Conservation (phyloP, 2,329 filamentous ascomycete genomes). For the Aureobasidium sp. region DNA sequence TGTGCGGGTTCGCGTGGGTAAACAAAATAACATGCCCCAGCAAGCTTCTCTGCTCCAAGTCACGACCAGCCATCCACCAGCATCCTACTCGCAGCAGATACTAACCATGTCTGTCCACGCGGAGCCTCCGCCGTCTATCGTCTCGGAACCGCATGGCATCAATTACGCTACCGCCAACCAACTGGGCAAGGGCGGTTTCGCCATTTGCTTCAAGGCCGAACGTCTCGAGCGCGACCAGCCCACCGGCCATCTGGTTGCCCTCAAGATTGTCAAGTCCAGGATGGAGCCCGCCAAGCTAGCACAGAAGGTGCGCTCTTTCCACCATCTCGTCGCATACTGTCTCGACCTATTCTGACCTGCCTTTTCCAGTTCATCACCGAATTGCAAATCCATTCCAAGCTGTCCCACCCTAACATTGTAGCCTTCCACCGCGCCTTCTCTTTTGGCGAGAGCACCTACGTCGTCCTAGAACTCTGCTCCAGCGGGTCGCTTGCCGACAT, state of each 20-base stretch:
- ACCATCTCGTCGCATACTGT: background rate
- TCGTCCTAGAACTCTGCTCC: slow-evolving; percentile 87
- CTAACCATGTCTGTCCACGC: slow-evolving; percentile 39
- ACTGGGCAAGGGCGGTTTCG: slow-evolving; percentile 75
- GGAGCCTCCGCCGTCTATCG: slow-evolving; percentile 48
- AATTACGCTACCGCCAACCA: slow-evolving; percentile 68
- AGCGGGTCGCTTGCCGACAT: slow-evolving; percentile 98
- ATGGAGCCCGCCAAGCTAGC: slow-evolving; percentile 75
- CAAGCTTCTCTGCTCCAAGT: background rate
- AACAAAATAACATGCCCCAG: slow-evolving; percentile 9
- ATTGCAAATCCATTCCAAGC: slow-evolving; percentile 96
- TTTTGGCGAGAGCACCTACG: slow-evolving; percentile 81
- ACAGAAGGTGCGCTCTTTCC: slow-evolving; percentile 57
- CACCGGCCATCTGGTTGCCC: slow-evolving; percentile 60
- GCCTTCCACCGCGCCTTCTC: slow-evolving; percentile 92
- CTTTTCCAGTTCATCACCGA: slow-evolving; percentile 62
- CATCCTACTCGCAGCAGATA: slow-evolving; percentile 15
- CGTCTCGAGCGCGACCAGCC: slow-evolving; percentile 48
- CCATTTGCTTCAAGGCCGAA: slow-evolving; percentile 70
- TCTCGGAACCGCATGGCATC: slow-evolving; percentile 62
- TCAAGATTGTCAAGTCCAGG: slow-evolving; percentile 77
- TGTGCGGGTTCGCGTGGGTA: slow-evolving; percentile 1
- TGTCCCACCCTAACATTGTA: slow-evolving; percentile 92
- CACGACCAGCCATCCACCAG: slow-evolving; percentile 8
- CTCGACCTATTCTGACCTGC: slow-evolving; percentile 9